phyloP scores from a whole-genome alignment of 805 yeast species.

The Saturnispora dispora region DNA sequence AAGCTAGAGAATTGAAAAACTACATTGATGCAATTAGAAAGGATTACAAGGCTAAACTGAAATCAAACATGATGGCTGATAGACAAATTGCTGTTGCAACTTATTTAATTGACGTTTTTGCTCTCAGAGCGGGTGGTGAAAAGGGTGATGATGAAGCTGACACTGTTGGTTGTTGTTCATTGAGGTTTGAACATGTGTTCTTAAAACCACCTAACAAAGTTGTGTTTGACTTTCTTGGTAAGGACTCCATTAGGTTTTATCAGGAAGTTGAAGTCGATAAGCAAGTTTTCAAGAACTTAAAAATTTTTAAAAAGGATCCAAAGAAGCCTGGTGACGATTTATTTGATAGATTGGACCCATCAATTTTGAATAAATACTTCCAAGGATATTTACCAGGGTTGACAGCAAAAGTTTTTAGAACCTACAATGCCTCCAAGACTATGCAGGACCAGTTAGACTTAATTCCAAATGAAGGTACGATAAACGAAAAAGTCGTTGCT shows the following conservation, averaged over 20 bases:
- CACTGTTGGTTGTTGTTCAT: constrained; percentile 95
- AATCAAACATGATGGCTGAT: constrained; percentile 68
- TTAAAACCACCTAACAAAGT: constrained; percentile 80
- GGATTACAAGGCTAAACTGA: constrained; percentile 64
- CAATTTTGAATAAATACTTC: constrained; percentile 72
- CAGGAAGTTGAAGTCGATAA: constrained; percentile 87
- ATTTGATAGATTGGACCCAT: constrained; percentile 83
- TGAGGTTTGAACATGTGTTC: constrained; percentile 82
- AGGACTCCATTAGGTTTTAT: constrained; percentile 84
- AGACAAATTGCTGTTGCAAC: constrained; percentile 93
- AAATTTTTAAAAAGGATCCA: constrained; percentile 81
- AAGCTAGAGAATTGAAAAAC: constrained; percentile 74
- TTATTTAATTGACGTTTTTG: constrained; percentile 84
- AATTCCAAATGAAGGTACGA: constrained; percentile 79
- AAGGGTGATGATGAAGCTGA: constrained; percentile 97
- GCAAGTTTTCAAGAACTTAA: constrained; percentile 86
- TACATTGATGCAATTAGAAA: constrained; percentile 64
- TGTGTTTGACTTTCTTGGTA: constrained; percentile 88
- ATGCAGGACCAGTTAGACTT: constrained; percentile 91
- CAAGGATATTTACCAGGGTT: constrained; percentile 87
- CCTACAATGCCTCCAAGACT: constrained; percentile 91
- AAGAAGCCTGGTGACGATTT: constrained; percentile 87
- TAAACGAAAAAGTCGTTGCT: constrained; percentile 76
- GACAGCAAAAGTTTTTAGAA: constrained; percentile 95
- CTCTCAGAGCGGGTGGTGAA: constrained; percentile 97